phyloP scores from a whole-genome alignment of 1,284 basidiomycete genomes.

The Xerocomus nothofagi region DNA sequence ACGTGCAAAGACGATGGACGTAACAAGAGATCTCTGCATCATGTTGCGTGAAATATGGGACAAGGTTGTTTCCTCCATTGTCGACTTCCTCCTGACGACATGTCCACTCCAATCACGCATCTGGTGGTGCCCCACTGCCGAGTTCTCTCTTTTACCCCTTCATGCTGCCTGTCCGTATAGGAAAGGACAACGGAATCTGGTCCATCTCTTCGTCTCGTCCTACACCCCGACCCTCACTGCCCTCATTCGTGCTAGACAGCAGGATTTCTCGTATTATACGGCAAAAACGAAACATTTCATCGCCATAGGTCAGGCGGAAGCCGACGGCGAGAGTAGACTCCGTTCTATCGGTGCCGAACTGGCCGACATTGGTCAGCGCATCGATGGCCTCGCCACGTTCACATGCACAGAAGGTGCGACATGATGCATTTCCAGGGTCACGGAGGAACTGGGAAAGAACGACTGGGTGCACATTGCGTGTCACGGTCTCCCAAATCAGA shows the following conservation, averaged over 20 bases:
- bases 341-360: neutral
- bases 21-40: neutral
- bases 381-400: neutral
- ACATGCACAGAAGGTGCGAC: neutral
- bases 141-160: too few species aligned
- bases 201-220: too few species aligned
- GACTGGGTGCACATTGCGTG: slow-evolving; percentile 1
- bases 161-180: too few species aligned
- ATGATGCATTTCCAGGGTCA: neutral
- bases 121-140: too few species aligned
- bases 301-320: slow-evolving; percentile 9
- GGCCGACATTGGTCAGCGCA: neutral
- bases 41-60: slow-evolving; percentile 31
- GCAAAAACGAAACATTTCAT: neutral
- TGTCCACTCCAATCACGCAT: neutral
- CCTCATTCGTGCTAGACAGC: too few species aligned
- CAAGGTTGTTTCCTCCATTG: slow-evolving; percentile 24
- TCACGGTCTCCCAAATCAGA: neutral
- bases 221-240: too few species aligned
- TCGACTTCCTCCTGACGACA: slow-evolving; percentile 12
- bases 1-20: neutral
- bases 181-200: too few species aligned
- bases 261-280: too few species aligned
- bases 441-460: neutral
- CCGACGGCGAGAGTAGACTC: neutral